Evolutionary conservation across 2,329 filamentous ascomycete species (phyloP), one percentile per base, ranked within the genome.

Genomic region (Magnaporthales sp.): DNA sequence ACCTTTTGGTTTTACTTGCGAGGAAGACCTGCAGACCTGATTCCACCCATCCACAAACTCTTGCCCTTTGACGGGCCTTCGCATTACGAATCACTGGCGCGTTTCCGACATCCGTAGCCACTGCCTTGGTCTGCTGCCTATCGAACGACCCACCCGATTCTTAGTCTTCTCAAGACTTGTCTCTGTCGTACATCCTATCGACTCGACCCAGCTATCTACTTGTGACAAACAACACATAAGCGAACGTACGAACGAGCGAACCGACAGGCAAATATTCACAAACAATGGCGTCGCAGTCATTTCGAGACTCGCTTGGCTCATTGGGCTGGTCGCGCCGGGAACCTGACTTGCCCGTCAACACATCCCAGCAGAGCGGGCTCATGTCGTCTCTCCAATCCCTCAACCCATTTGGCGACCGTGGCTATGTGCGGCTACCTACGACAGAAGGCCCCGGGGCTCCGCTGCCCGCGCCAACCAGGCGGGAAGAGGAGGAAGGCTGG

Each of bases 401-500:
- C 72, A 98, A 97, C 78, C 94, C 94, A 0, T 98, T 98, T 77
- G 87, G 89, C 67, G 86, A 89, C 74, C 85, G 89, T 76, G 93
- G 93, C 77, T 96, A 97, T 85, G 90, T 98, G 71, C 89, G 91
- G 77, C 87, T 99, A 64, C 94, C 95, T 67, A 95, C 92, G 65
- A 89, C 89, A 72, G 93, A 97, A 76, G 84, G 85, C 71, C 83
- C 91, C 46, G 93, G 92, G 63, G 93, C 94, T 70, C 93, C 93
- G 70, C 81, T 97, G 64, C 94, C 94, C 65, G 93, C 93, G 68
- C 87, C 92, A 69, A 91, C 78, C 75, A 86, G 93, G 74, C 88
- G 93, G 72, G 93, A 97, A 75, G 95, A 98, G 78, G 94, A 98
- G 76, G 95, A 97, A 80, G 91, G 89, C 70, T 97, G 91, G 88